These are phyloP conservation scores for Fusarium proliferatum DNA, from an alignment of 2,329 filamentous ascomycete genomes.

Conservation along the genomic window DNA sequence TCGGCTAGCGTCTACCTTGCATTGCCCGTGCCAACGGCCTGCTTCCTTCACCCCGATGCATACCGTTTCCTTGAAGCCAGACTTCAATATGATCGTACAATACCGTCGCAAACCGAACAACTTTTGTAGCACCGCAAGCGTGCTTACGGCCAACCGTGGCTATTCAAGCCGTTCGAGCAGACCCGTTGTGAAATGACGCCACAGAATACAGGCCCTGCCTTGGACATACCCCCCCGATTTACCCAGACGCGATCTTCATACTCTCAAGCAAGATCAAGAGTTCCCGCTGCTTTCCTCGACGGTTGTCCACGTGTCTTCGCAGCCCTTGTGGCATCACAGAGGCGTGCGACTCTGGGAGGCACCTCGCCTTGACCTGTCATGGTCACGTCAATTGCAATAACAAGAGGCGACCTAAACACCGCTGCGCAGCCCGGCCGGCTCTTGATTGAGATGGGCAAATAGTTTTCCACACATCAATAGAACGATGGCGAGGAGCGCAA, in stretches of 20 bases:
- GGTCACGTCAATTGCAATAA: not conserved
- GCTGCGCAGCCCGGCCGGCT: no score
- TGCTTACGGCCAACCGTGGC: not conserved
- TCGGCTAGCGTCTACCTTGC: not conserved
- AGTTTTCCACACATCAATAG: not conserved
- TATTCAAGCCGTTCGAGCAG: rapidly evolving
- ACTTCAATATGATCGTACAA: not conserved
- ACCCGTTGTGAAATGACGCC: not conserved
- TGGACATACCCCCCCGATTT: not conserved
- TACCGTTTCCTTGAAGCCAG: not conserved
- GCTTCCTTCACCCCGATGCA: not conserved
- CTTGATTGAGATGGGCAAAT: not conserved
- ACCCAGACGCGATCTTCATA: not conserved
- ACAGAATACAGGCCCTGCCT: rapidly evolving
- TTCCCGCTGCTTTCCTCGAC: not conserved
- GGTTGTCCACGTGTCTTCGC: not conserved
- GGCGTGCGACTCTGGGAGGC: not conserved
- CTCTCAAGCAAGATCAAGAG: not conserved
- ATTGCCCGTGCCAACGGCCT: not conserved
- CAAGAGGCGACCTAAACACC: not conserved
- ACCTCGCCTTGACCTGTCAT: not conserved
- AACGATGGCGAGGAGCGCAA: not conserved
- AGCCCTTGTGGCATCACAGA: no score
- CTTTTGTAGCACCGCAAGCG: not conserved
- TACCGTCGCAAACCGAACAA: not conserved